Evolutionary conservation across 306 rosid genomes (phyloP).

Genomic region (Dalbergia oliveri): DNA sequence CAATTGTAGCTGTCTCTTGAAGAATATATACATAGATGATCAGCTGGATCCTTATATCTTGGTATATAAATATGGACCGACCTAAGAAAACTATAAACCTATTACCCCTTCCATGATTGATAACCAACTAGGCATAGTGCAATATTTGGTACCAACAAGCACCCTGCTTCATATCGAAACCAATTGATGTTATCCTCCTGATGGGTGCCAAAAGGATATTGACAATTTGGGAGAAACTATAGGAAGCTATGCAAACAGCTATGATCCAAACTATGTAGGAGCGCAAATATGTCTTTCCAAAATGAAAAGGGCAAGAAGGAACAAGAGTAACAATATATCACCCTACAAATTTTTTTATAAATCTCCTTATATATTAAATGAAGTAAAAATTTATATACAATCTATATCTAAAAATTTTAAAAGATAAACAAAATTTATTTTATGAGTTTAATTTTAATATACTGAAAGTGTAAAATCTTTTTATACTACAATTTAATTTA

Average conservation of each 20-base stretch:
- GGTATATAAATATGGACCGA: background rate
- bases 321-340: background rate
- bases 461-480: no score
- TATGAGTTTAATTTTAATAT: no score
- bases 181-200: slow-evolving; percentile 38
- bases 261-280: slow-evolving; percentile 18
- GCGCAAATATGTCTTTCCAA: slow-evolving; percentile 10
- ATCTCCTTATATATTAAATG: no score
- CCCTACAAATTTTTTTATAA: no score
- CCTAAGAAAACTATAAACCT: slow-evolving; percentile 28
- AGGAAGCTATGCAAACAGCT: slow-evolving; percentile 32
- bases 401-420: no score
- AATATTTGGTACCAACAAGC: slow-evolving; percentile 19
- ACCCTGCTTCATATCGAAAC: slow-evolving; percentile 27
- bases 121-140: slow-evolving; percentile 31
- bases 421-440: no score
- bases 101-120: slow-evolving; percentile 41
- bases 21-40: slow-evolving; percentile 9
- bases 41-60: slow-evolving; percentile 10
- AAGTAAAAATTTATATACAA: no score
- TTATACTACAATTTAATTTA: no score
- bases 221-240: slow-evolving; percentile 37
- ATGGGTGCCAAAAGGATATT: slow-evolving; percentile 26
- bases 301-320: background rate
- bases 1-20: background rate